Percentiles rank a stretch among this genome's conserved stretches.
These are phyloP conservation scores for Leucaena leucocephala DNA, from an alignment of 306 rosid species.

Conservation along the genomic window DNA sequence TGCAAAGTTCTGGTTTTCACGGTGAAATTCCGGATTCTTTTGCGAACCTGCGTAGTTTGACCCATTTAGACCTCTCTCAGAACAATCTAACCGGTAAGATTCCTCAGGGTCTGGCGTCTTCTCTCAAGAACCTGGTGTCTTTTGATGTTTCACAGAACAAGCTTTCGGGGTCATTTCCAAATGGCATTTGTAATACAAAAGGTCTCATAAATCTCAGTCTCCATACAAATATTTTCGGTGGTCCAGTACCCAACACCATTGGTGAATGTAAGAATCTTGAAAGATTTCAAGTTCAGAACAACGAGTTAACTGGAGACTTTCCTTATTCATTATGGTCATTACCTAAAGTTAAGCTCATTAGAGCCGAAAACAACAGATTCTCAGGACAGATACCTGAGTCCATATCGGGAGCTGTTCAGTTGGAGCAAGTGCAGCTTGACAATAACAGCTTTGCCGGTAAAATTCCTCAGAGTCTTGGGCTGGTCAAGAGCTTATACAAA, in stretches of 20 bases:
- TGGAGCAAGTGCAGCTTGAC: slow-evolving; percentile 97
- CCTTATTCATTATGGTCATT: slow-evolving; percentile 75
- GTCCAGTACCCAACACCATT: slow-evolving; percentile 63
- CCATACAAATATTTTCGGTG: slow-evolving; percentile 72
- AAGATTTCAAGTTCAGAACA: slow-evolving; percentile 92
- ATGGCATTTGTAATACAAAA: slow-evolving; percentile 64
- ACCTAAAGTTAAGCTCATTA: slow-evolving; percentile 78
- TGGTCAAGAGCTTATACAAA: slow-evolving; percentile 77
- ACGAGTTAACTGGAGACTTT: slow-evolving; percentile 77
- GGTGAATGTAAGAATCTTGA: slow-evolving; percentile 76
- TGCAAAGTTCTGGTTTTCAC: slow-evolving; percentile 84
- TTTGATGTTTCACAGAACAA: slow-evolving; percentile 88
- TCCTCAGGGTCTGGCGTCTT: slow-evolving; percentile 58
- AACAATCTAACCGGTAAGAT: slow-evolving; percentile 79
- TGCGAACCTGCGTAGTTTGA: slow-evolving; percentile 58
- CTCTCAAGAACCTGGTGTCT: slow-evolving; percentile 74
- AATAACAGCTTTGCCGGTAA: slow-evolving; percentile 67
- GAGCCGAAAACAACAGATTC: slow-evolving; percentile 89
- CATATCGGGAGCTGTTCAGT: slow-evolving; percentile 69
- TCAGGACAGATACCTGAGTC: slow-evolving; percentile 86
- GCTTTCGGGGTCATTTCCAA: slow-evolving; percentile 77
- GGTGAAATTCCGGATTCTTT: slow-evolving; percentile 80
- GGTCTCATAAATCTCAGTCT: slow-evolving; percentile 64
- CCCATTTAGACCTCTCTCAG: slow-evolving; percentile 76
- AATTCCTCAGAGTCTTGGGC: slow-evolving; percentile 82